phyloP scores from a whole-genome alignment of 177 flowering plant genomes.

The Tripterygium wilfordii region DNA sequence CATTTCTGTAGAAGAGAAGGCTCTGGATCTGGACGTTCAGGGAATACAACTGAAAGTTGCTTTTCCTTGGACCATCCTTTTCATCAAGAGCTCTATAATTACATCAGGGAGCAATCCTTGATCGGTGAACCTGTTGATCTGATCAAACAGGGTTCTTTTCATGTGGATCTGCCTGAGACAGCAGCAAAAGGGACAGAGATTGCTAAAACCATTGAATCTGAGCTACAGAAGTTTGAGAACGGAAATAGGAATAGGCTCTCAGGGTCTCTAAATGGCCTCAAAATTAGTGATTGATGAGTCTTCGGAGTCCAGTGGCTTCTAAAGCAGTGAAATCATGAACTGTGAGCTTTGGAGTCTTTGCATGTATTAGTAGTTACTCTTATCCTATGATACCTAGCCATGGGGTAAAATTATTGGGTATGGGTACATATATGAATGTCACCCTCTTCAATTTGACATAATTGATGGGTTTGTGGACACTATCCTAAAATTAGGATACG shows the following conservation, averaged over 20 bases:
- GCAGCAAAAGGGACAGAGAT: conserved; percentile 44
- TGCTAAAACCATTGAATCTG: conserved; percentile 61
- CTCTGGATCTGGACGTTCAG: conserved; percentile 54
- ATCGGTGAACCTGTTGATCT: conserved; percentile 24
- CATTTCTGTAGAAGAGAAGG: conserved; percentile 72
- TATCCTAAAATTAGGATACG: no score
- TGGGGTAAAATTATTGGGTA: no score
- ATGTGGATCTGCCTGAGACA: conserved; percentile 61
- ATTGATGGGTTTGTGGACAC: no score
- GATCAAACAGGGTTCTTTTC: conserved; percentile 66
- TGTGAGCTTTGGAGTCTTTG: no score
- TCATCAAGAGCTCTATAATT: conserved; percentile 69
- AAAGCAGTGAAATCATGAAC: no score
- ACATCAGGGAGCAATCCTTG: conserved; percentile 53
- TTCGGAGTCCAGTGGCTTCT: no score
- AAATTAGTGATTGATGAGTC: no score
- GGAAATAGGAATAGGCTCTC: conserved; percentile 31
- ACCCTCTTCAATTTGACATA: no score
- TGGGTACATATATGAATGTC: no score
- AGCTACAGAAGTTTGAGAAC: conserved; percentile 48
- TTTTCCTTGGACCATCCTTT: conserved; percentile 70
- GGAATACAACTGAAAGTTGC: conserved; percentile 31
- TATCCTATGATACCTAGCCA: no score
- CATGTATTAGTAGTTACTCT: no score
- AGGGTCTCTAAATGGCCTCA: conserved; percentile 26